Evolutionary conservation across 2,329 filamentous ascomycete genomes (phyloP).

Genomic region (Emericellopsis atlantica): DNA sequence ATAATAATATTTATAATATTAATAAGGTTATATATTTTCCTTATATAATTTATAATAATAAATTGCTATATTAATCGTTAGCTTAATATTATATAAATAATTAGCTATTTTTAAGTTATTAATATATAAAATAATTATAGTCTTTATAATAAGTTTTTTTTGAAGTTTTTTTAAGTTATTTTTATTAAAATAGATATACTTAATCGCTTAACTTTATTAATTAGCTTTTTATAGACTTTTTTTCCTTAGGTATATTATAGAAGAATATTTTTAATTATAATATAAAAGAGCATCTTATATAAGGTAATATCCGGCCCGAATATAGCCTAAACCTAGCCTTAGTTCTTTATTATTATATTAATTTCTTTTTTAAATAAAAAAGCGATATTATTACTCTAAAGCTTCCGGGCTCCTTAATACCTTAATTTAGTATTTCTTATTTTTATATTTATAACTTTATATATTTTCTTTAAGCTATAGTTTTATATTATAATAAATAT

Average conservation of each 20-base stretch:
- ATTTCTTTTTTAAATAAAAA: no score
- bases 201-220: background rate
- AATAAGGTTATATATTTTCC: no score
- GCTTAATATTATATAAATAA: no score
- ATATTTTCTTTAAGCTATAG: background rate
- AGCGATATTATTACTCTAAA: no score
- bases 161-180: background rate
- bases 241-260: background rate
- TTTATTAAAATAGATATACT: background rate
- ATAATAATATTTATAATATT: background rate
- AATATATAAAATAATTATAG: no score
- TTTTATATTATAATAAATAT: background rate
- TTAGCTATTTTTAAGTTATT: no score
- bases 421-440: no score
- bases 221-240: background rate
- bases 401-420: no score
- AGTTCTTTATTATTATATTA: background rate
- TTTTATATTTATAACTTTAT: background rate
- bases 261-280: background rate
- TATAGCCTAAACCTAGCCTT: background rate
- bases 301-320: background rate
- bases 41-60: background rate
- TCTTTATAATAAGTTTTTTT: background rate
- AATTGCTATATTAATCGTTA: no score
- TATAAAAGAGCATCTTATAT: background rate